These are phyloP conservation scores for Penicillium tannophilum DNA, from an alignment of 495 filamentous ascomycete genomes.

Conservation along the genomic window DNA sequence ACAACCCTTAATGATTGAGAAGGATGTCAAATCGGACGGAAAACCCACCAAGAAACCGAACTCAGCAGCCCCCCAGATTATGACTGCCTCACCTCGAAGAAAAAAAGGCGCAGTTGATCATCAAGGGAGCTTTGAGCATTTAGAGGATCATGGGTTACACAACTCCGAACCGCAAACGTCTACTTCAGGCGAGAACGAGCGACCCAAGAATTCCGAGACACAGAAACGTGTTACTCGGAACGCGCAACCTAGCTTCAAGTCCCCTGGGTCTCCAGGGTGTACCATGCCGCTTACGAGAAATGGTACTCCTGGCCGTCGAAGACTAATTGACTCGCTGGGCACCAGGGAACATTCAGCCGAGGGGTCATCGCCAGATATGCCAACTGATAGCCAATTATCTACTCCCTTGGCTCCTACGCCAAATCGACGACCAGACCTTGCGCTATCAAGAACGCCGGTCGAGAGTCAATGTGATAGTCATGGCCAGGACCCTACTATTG, in stretches of 20 bases:
- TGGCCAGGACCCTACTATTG: slow-evolving; percentile 17
- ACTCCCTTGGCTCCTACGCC: slow-evolving; percentile 9
- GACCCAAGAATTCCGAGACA: neutral
- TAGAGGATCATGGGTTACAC: neutral
- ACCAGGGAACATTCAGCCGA: slow-evolving; percentile 12
- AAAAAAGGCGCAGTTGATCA: neutral
- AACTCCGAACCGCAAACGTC: neutral
- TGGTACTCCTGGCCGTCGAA: slow-evolving; percentile 28
- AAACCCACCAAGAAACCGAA: neutral
- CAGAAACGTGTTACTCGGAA: neutral
- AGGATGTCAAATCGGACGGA: neutral
- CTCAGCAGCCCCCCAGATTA: neutral
- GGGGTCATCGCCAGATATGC: neutral
- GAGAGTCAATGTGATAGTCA: slow-evolving; percentile 13
- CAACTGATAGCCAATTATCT: slow-evolving; percentile 16
- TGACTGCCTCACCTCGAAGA: neutral
- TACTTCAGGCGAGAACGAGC: neutral
- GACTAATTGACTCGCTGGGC: slow-evolving; percentile 41
- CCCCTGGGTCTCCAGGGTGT: neutral
- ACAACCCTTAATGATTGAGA: neutral
- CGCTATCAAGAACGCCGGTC: neutral
- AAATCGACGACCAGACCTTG: slow-evolving; percentile 5
- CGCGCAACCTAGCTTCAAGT: neutral
- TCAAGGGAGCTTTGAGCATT: neutral
- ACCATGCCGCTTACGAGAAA: slow-evolving; percentile 3